These are phyloP conservation scores for Aspergillus unguis DNA, from an alignment of 2,329 filamentous ascomycete species.

Conservation along the genomic window DNA sequence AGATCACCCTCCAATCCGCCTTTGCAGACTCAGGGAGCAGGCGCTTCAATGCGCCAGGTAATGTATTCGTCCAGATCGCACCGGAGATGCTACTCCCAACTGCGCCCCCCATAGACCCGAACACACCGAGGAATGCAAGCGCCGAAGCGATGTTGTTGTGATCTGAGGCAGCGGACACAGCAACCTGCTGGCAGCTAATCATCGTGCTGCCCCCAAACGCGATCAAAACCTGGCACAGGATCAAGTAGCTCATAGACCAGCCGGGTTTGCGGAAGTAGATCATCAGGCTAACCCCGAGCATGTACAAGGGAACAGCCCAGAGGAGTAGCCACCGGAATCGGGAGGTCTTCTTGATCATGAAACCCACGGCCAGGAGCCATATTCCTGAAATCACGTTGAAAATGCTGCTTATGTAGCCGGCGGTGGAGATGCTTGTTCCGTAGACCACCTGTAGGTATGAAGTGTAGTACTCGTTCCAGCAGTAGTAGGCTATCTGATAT, in stretches of 20 bases:
- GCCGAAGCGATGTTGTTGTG: conserved; percentile 57
- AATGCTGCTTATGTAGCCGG: conserved; percentile 46
- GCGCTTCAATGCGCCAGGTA: conserved; percentile 45
- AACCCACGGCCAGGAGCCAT: conserved; percentile 54
- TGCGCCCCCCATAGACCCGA: conserved; percentile 53
- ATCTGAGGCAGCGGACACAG: conserved; percentile 52
- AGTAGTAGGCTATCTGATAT: conserved; percentile 20
- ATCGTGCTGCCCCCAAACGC: conserved; percentile 54
- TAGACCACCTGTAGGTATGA: conserved; percentile 24
- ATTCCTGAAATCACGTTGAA: conserved; percentile 55
- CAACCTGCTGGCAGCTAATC: conserved; percentile 54
- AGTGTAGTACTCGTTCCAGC: conserved; percentile 22
- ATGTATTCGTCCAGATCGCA: conserved; percentile 61
- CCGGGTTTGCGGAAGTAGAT: conserved; percentile 51
- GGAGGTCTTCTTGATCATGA: conserved; percentile 49
- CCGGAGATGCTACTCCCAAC: conserved; percentile 55
- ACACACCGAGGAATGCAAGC: conserved; percentile 55
- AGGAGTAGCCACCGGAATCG: conserved; percentile 54
- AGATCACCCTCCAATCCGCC: conserved; percentile 13
- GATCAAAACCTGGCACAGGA: conserved; percentile 60
- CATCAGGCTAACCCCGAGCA: conserved; percentile 55
- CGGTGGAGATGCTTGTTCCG: conserved; percentile 28
- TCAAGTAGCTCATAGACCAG: conserved; percentile 52
- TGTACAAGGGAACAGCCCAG: conserved; percentile 53
- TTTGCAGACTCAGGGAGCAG: conserved; percentile 9